A percentile compares a stretch with the other conserved stretches of the same genome.
These are phyloP conservation scores for Lentinula detonsa DNA, from an alignment of 768 basidiomycete genomes.

Conservation along the genomic window DNA sequence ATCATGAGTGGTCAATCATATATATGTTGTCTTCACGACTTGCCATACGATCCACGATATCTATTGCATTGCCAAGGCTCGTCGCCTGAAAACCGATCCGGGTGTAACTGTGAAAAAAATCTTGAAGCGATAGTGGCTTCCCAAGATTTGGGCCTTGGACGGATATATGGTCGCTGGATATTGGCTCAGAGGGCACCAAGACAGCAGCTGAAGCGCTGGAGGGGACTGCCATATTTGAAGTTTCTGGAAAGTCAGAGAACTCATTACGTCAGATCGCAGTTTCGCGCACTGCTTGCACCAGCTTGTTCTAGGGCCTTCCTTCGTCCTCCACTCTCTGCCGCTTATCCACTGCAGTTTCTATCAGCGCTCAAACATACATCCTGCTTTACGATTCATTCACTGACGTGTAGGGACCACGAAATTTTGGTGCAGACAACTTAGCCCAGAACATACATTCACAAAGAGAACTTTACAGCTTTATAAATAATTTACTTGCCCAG, in stretches of 20 bases:
- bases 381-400: too few species aligned
- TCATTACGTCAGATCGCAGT: neutral
- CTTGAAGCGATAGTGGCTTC: constrained; percentile 52
- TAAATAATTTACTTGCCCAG: neutral
- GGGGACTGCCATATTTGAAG: constrained; percentile 32
- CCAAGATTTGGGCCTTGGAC: constrained; percentile 90
- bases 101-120: constrained; percentile 74
- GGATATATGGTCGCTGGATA: constrained; percentile 57
- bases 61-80: constrained; percentile 81
- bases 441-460: neutral
- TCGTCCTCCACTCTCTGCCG: too few species aligned
- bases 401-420: too few species aligned
- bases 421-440: too few species aligned
- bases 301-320: too few species aligned
- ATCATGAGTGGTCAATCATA: neutral
- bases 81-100: constrained; percentile 98
- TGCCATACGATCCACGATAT: constrained; percentile 94
- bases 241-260: neutral
- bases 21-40: neutral
- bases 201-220: constrained; percentile 66
- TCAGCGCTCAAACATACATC: too few species aligned
- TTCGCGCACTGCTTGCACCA: too few species aligned
- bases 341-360: too few species aligned
- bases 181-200: constrained; percentile 66
- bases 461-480: neutral